A percentile compares a stretch with the other conserved stretches of the same genome.
phyloP scores from a whole-genome alignment of 331 rosid species.

The Pyrus hybrid region DNA sequence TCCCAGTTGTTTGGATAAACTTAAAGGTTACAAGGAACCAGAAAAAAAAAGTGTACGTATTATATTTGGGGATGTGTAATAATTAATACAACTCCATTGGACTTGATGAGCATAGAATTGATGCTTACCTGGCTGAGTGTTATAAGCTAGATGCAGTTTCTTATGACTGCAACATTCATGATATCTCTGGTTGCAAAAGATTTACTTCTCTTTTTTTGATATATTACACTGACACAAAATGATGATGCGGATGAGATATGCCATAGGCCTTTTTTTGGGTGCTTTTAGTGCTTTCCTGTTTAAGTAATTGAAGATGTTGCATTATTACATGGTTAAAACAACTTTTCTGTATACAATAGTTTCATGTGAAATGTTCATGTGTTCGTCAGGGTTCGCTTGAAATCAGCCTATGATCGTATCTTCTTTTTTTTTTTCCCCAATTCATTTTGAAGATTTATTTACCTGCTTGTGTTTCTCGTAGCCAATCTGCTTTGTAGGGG shows the following conservation, averaged over 20 bases:
- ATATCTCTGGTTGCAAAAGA: background rate
- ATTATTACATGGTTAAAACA: no score
- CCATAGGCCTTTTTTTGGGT: background rate
- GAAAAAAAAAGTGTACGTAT: background rate
- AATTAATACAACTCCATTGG: background rate
- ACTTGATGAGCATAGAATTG: background rate
- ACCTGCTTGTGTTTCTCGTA: background rate
- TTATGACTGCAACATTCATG: background rate
- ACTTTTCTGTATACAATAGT: background rate
- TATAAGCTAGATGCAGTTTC: background rate
- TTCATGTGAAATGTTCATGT: background rate
- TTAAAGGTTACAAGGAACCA: background rate
- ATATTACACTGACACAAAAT: no score
- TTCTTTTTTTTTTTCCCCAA: background rate
- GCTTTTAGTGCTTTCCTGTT: background rate
- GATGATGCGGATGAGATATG: background rate
- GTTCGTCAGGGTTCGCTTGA: background rate
- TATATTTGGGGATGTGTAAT: background rate
- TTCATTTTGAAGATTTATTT: background rate
- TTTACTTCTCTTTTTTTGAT: background rate
- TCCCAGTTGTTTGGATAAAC: background rate
- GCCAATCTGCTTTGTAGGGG: background rate
- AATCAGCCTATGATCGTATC: background rate
- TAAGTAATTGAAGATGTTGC: background rate
- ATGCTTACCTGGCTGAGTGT: background rate